A percentile compares a stretch with the other conserved stretches of the same genome.
Evolutionary conservation across 495 filamentous ascomycete species (phyloP).

Genomic region (Neurospora intermedia): DNA sequence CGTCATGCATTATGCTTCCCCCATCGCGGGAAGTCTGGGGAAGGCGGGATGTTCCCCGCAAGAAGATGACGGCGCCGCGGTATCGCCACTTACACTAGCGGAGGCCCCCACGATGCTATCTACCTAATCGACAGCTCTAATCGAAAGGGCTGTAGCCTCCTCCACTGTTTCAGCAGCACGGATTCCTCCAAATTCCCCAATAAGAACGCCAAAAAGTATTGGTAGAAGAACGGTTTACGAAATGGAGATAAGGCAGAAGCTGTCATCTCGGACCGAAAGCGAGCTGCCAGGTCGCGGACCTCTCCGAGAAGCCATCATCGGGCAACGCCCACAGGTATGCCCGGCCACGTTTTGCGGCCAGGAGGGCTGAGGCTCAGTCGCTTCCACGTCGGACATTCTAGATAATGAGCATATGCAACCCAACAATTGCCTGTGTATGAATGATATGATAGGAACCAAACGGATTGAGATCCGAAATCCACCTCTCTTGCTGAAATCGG

Average conservation of each 20-base stretch:
- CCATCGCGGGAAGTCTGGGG: background rate
- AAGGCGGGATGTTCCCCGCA: background rate
- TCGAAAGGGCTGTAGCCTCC: background rate
- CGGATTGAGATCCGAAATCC: background rate
- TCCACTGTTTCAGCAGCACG: background rate
- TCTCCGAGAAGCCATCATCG: background rate
- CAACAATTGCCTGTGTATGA: background rate
- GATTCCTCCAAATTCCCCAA: background rate
- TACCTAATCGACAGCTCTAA: background rate
- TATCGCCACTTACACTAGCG: background rate
- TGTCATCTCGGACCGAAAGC: background rate
- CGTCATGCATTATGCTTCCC: background rate
- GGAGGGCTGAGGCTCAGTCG: background rate
- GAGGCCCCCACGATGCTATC: background rate
- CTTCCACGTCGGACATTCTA: background rate
- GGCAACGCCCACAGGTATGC: background rate
- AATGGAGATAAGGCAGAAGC: background rate
- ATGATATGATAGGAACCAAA: background rate
- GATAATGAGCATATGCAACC: background rate
- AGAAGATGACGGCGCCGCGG: background rate
- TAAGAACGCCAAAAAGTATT: background rate
- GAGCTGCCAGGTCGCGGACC: background rate
- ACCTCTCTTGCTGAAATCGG: background rate
- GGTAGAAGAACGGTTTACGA: background rate
- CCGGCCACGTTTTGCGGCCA: background rate